Conservation (phyloP, 306 rosid genomes). For the Acacia confusa region DNA sequence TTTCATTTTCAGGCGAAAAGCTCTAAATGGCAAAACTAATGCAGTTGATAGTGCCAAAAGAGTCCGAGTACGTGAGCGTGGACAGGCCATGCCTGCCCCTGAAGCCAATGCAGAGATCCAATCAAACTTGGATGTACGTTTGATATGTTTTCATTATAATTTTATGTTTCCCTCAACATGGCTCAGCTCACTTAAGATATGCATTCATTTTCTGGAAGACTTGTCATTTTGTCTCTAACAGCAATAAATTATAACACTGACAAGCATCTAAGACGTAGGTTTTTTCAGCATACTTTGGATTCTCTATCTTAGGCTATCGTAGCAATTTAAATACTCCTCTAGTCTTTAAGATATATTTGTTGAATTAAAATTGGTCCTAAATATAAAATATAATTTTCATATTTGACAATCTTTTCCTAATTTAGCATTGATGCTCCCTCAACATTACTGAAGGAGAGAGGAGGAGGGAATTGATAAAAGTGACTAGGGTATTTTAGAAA, state of each 20-base stretch:
- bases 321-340: background rate
- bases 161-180: background rate
- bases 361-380: too few relatives aligned
- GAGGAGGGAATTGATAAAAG: too few relatives aligned
- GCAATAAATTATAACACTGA: background rate
- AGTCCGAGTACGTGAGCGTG: slow-evolving; percentile 64
- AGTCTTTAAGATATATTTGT: too few relatives aligned
- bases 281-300: slow-evolving; percentile 31
- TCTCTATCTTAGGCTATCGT: slow-evolving; percentile 20
- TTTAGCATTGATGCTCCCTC: too few relatives aligned
- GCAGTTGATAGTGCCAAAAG: slow-evolving; percentile 63
- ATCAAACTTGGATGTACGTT: slow-evolving; percentile 72
- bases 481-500: too few relatives aligned
- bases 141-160: slow-evolving; percentile 2
- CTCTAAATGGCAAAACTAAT: slow-evolving; percentile 55
- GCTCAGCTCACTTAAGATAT: background rate
- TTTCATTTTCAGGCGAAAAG: slow-evolving; percentile 61
- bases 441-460: too few relatives aligned
- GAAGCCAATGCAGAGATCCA: slow-evolving; percentile 88
- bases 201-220: background rate
- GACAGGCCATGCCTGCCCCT: slow-evolving; percentile 78
- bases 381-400: too few relatives aligned
- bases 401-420: too few relatives aligned
- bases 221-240: background rate
- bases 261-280: background rate